These are phyloP conservation scores for Neolentinus lepideus DNA, from an alignment of 1,284 basidiomycete species.

Conservation along the genomic window DNA sequence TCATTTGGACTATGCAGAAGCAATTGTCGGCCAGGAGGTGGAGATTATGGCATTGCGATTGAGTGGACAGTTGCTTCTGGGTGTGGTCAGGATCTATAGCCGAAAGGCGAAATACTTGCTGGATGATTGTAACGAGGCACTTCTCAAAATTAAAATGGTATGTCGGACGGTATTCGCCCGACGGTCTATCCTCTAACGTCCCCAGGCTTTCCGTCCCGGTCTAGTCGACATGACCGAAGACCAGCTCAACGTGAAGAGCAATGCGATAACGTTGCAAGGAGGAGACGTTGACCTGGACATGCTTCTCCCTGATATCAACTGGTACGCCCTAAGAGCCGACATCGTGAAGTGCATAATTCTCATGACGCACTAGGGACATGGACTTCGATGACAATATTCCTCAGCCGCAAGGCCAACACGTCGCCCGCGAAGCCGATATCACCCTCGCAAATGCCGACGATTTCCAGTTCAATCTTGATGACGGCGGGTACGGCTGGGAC, in stretches of 20 bases:
- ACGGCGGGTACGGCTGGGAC: conserved; percentile 53
- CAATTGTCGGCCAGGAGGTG: conserved; percentile 85
- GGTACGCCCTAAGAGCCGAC: conserved; percentile 34
- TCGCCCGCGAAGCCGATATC: conserved; percentile 79
- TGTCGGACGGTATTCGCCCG: no score
- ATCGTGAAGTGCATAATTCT: conserved; percentile 1
- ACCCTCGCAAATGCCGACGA: conserved; percentile 70
- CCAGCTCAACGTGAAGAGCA: conserved; percentile 81
- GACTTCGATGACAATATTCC: conserved; percentile 67
- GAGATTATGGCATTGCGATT: conserved; percentile 90
- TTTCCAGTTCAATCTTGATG: conserved; percentile 50
- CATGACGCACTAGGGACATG: conserved; percentile 49
- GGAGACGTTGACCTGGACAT: conserved; percentile 72
- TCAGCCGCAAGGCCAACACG: conserved; percentile 67
- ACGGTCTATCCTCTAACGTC: conserved; percentile 4
- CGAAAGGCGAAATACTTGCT: conserved; percentile 96
- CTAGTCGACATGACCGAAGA: conserved; percentile 93
- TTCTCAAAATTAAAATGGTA: conserved; percentile 94
- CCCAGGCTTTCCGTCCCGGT: conserved; percentile 86
- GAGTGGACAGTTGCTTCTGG: conserved; percentile 91
- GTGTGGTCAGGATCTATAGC: conserved; percentile 96
- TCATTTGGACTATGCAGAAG: conserved; percentile 40
- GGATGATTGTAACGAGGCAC: conserved; percentile 96
- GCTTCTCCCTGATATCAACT: conserved; percentile 76
- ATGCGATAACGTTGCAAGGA: conserved; percentile 79